Conservation (phyloP, 176 grass and related monocot genomes). For the Zea luxurians region DNA sequence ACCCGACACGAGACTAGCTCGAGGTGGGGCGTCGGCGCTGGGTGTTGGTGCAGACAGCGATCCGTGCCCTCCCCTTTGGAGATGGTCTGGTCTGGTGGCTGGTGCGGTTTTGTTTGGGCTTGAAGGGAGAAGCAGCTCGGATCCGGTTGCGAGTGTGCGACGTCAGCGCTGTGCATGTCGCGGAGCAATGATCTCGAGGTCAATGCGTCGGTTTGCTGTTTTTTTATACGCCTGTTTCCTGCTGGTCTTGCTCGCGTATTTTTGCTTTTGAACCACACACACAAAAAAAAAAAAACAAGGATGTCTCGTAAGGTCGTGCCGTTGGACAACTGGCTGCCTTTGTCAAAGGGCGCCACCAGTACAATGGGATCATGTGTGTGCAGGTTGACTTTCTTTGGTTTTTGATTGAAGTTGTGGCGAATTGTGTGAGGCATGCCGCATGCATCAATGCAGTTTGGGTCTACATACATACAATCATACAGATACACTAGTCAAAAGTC, state of each 20-base stretch:
- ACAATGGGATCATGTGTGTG: constrained; percentile 28
- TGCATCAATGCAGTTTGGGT: too few relatives aligned
- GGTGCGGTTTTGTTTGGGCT: constrained; percentile 51
- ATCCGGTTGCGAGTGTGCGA: constrained; percentile 41
- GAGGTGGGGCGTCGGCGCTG: constrained; percentile 43
- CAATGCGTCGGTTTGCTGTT: constrained; percentile 30
- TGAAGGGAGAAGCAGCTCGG: constrained; percentile 35
- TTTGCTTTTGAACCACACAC: background rate
- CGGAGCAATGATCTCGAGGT: constrained; percentile 48
- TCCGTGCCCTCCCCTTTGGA: background rate
- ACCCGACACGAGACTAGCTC: too few relatives aligned
- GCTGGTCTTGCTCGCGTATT: background rate
- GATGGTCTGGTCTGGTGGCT: background rate
- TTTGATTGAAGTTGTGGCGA: too few relatives aligned
- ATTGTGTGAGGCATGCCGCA: too few relatives aligned
- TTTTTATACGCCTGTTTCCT: background rate
- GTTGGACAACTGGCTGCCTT: constrained; percentile 19
- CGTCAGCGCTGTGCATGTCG: constrained; percentile 65
- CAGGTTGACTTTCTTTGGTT: too few relatives aligned
- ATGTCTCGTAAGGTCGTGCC: background rate
- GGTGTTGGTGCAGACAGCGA: constrained; percentile 12
- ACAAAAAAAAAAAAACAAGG: background rate
- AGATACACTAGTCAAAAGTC: too few relatives aligned
- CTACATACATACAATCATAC: too few relatives aligned
- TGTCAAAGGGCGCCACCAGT: background rate